A percentile compares a stretch with the other conserved stretches of the same genome.
These are phyloP conservation scores for Macrophomina tecta DNA, from an alignment of 2,329 filamentous ascomycete genomes.

Conservation along the genomic window DNA sequence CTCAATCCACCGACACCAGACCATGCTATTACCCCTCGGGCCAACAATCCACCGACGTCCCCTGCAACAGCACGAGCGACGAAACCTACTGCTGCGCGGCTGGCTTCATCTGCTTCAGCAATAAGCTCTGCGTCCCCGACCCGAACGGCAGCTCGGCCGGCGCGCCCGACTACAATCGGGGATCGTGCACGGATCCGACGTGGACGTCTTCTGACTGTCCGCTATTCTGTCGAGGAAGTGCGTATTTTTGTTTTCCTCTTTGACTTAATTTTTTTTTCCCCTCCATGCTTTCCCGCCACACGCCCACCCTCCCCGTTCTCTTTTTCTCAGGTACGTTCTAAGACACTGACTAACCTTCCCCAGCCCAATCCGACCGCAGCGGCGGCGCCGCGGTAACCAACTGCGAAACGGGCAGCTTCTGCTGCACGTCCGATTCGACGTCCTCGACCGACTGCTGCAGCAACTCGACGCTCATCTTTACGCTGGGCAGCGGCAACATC, in stretches of 20 bases:
- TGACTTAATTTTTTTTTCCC: neutral
- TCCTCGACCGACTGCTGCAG: neutral
- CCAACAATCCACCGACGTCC: neutral
- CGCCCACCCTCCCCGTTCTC: too few relatives aligned
- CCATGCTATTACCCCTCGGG: neutral
- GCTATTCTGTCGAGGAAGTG: neutral
- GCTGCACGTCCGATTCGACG: neutral
- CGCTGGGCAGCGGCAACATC: neutral
- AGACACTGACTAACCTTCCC: too few relatives aligned
- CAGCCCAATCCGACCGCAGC: neutral
- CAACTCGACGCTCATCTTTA: neutral
- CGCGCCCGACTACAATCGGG: neutral
- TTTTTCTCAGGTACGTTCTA: too few relatives aligned
- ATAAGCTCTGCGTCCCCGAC: conserved; percentile 1
- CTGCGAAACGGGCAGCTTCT: neutral
- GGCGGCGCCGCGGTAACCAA: neutral
- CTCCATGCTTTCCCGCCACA: neutral
- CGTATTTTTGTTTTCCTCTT: too few relatives aligned
- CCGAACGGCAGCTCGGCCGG: neutral
- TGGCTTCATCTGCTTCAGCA: conserved; percentile 12
- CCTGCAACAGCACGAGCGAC: neutral
- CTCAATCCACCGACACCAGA: neutral
- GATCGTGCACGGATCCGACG: neutral
- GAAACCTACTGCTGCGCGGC: neutral
- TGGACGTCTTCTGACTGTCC: neutral